A percentile compares a stretch with the other conserved stretches of the same genome.
phyloP scores from a whole-genome alignment of 176 grass and related monocot genomes.

The Carex myosuroides region DNA sequence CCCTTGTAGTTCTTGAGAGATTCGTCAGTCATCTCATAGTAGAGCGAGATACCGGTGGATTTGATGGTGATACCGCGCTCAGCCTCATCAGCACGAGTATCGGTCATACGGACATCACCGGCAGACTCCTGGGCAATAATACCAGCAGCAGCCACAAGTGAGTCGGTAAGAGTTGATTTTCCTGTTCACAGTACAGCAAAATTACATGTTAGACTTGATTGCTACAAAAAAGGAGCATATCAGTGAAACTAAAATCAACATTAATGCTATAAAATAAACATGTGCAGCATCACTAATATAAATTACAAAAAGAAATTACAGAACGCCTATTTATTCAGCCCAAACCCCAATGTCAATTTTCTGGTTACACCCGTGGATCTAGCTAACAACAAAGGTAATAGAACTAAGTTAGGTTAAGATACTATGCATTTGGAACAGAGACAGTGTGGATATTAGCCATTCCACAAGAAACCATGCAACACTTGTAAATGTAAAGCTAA shows the following conservation, averaged over 20 bases:
- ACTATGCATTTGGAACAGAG: neutral
- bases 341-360: too few species aligned
- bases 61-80: constrained; percentile 81
- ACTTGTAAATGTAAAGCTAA: neutral
- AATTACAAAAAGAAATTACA: neutral
- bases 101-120: constrained; percentile 81
- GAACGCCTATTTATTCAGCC: too few species aligned
- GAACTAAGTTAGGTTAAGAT: neutral
- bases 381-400: neutral
- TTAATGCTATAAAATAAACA: neutral
- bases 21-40: constrained; percentile 62
- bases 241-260: neutral
- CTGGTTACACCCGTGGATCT: neutral
- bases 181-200: constrained; percentile 32
- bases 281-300: neutral
- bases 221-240: neutral
- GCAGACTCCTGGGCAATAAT: constrained; percentile 84
- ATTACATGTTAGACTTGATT: neutral
- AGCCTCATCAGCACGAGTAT: constrained; percentile 61
- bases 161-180: constrained; percentile 81
- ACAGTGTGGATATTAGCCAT: neutral
- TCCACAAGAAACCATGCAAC: neutral
- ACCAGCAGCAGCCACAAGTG: constrained; percentile 69
- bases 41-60: constrained; percentile 76
- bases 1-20: constrained; percentile 61